Evolutionary conservation across 805 yeast genomes (phyloP).

Genomic region (Pichia scutulata): DNA sequence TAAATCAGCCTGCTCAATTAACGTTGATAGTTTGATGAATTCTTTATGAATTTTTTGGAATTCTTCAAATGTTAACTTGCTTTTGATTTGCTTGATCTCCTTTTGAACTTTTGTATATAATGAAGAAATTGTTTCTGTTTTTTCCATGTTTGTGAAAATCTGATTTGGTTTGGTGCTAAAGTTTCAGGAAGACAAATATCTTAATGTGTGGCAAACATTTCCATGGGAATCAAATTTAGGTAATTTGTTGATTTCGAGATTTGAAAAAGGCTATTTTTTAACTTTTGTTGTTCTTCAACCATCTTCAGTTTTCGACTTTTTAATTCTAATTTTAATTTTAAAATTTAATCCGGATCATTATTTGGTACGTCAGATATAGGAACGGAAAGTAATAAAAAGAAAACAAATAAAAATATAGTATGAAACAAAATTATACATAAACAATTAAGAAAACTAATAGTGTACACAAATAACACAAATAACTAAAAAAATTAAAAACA

Average conservation of each 20-base stretch:
- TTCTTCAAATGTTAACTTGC: conserved; percentile 1
- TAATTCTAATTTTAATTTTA: not conserved
- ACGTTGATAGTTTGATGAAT: conserved; percentile 3
- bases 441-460: too few species aligned
- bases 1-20: conserved; percentile 5
- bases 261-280: too few species aligned
- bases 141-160: not conserved
- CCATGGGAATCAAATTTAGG: too few species aligned
- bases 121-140: not conserved
- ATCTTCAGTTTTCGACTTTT: not conserved
- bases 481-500: too few species aligned
- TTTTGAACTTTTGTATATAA: not conserved
- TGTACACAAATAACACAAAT: too few species aligned
- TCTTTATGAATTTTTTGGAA: conserved; percentile 11
- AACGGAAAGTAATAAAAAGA: not conserved
- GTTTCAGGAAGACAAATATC: not conserved
- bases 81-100: not conserved
- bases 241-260: not conserved
- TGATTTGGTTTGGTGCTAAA: not conserved
- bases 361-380: not conserved
- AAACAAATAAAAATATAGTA: not conserved
- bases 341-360: not conserved
- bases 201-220: not conserved
- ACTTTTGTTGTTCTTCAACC: too few species aligned
- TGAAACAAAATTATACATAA: too few species aligned